These are phyloP conservation scores for Didymella segeticola DNA, from an alignment of 2,329 filamentous ascomycete species.

Conservation along the genomic window DNA sequence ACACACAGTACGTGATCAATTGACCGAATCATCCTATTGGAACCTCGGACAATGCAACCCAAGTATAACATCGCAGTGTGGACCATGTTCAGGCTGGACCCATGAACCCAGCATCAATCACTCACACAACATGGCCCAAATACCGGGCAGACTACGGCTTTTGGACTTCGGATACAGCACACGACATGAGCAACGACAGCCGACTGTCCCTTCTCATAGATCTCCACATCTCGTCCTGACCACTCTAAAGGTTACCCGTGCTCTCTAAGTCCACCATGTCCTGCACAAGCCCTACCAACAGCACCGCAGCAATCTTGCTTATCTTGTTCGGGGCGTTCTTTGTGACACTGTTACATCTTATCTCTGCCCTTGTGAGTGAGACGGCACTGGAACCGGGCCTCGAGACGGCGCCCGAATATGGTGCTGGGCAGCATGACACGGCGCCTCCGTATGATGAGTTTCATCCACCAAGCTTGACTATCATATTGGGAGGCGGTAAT, in stretches of 20 bases:
- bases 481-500: neutral
- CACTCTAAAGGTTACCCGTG: too few relatives aligned
- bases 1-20: too few relatives aligned
- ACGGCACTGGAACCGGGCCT: neutral
- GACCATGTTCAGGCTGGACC: too few relatives aligned
- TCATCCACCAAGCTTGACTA: neutral
- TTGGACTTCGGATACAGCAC: neutral
- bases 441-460: neutral
- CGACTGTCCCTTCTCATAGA: neutral
- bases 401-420: neutral
- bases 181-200: neutral
- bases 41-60: neutral
- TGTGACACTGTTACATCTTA: neutral
- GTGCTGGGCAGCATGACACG: neutral
- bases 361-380: neutral
- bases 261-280: neutral
- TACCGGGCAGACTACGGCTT: neutral
- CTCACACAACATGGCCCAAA: neutral
- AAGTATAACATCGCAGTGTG: neutral
- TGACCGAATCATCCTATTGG: neutral
- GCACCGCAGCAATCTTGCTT: neutral
- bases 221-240: too few relatives aligned
- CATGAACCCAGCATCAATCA: neutral
- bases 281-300: too few relatives aligned
- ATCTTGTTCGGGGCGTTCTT: neutral